Conservation (phyloP, 495 filamentous ascomycete genomes). For the Penicillium desertorum region DNA sequence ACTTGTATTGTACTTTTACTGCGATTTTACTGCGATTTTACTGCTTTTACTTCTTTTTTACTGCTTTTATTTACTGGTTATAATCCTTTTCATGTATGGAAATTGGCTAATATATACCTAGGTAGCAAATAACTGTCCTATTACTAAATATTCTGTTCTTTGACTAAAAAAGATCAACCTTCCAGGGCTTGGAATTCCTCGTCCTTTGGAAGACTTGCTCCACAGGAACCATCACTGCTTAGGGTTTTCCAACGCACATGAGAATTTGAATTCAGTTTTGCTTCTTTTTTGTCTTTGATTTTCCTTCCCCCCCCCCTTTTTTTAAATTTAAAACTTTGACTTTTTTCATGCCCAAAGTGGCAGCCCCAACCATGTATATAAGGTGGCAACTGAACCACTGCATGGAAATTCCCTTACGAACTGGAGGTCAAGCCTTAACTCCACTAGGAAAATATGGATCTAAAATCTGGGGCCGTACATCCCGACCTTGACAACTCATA, state of each 20-base stretch:
- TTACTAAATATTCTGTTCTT: too few relatives aligned
- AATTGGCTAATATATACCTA: too few relatives aligned
- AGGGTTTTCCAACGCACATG: constrained; percentile 2
- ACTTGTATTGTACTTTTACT: constrained; percentile 8
- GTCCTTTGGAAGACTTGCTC: too few relatives aligned
- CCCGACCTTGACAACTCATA: constrained; percentile 21
- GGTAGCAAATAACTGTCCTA: too few relatives aligned
- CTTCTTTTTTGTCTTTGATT: constrained; percentile 1
- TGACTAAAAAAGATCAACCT: too few relatives aligned
- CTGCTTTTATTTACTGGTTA: not conserved
- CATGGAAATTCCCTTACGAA: not conserved
- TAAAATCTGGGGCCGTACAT: constrained; percentile 36
- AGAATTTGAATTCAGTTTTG: not conserved
- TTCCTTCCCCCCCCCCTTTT: not conserved
- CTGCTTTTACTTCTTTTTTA: not conserved
- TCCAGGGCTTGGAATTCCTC: too few relatives aligned
- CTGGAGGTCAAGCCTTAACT: not conserved
- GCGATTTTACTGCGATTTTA: not conserved
- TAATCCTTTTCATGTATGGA: too few relatives aligned
- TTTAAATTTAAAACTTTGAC: not conserved
- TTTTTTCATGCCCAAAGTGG: constrained; percentile 2
- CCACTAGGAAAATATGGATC: constrained; percentile 27
- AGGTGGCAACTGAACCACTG: not conserved
- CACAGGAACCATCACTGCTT: too few relatives aligned
- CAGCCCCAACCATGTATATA: constrained; percentile 1